Evolutionary conservation across 441 rosid genomes (phyloP).

Genomic region (Gossypium schwendimanii): DNA sequence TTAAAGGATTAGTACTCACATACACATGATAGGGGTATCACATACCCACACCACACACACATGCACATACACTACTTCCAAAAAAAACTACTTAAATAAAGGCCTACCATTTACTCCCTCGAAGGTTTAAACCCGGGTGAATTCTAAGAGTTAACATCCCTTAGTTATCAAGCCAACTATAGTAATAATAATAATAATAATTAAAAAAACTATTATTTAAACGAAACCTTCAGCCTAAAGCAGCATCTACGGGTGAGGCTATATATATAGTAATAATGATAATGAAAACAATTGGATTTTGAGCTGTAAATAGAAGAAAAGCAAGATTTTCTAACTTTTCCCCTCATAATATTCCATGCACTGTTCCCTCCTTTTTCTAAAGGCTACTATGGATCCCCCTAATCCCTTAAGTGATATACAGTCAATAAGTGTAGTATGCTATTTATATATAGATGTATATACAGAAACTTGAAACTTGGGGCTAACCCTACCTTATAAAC

Average conservation of each 20-base stretch:
- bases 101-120: too few species aligned
- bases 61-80: too few species aligned
- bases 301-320: slow-evolving; percentile 27
- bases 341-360: slow-evolving; percentile 18
- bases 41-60: too few species aligned
- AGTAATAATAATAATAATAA: too few species aligned
- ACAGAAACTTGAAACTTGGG: neutral
- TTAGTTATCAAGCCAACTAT: too few species aligned
- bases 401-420: neutral
- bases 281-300: slow-evolving; percentile 14
- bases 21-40: too few species aligned
- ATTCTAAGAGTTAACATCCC: too few species aligned
- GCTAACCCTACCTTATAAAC: slow-evolving; percentile 3
- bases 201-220: too few species aligned
- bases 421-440: too few species aligned
- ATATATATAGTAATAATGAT: slow-evolving; percentile 2
- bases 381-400: slow-evolving; percentile 13
- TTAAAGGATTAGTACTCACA: too few species aligned
- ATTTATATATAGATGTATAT: too few species aligned
- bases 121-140: accelerated
- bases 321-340: neutral
- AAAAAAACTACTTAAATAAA: too few species aligned
- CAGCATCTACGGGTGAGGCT: neutral
- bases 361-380: slow-evolving; percentile 23
- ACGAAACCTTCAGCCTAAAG: neutral